A percentile compares a stretch with the other conserved stretches of the same genome.
These are phyloP conservation scores for Grammothele lineata DNA, from an alignment of 768 basidiomycete genomes.

Conservation along the genomic window DNA sequence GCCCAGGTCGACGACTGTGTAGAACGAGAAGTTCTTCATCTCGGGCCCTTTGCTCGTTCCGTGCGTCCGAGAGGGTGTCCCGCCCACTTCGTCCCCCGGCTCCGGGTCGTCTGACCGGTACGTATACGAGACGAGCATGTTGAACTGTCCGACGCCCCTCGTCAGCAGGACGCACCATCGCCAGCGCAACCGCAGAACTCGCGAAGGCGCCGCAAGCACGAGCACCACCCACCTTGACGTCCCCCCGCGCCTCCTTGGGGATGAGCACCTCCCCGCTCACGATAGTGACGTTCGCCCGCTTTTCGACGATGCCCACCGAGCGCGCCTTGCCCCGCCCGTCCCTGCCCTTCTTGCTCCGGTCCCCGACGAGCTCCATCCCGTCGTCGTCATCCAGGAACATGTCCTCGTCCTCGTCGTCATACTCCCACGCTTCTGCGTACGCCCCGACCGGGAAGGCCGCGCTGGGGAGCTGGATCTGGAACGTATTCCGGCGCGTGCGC, in stretches of 20 bases:
- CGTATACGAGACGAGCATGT: slow-evolving; percentile 90
- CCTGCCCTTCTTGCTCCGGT: slow-evolving; percentile 38
- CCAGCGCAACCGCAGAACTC: too few relatives aligned
- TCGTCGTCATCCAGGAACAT: slow-evolving; percentile 59
- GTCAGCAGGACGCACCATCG: background rate
- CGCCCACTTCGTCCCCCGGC: slow-evolving; percentile 45
- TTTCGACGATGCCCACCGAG: slow-evolving; percentile 80
- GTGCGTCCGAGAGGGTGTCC: slow-evolving; percentile 31
- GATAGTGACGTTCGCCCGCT: slow-evolving; percentile 83
- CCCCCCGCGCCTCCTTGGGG: slow-evolving; percentile 71
- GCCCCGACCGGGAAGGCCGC: slow-evolving; percentile 79
- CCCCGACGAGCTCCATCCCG: slow-evolving; percentile 30
- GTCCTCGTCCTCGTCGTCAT: slow-evolving; percentile 82
- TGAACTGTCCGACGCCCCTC: slow-evolving; percentile 65
- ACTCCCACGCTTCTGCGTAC: slow-evolving; percentile 97
- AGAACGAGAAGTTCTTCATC: slow-evolving; percentile 88
- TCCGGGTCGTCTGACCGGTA: slow-evolving; percentile 88
- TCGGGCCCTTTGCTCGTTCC: slow-evolving; percentile 51
- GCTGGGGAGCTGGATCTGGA: slow-evolving; percentile 76
- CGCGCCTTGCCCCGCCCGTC: slow-evolving; percentile 44
- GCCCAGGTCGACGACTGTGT: slow-evolving; percentile 79
- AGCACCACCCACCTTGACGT: slow-evolving; percentile 69
- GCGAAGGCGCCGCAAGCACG: too few relatives aligned
- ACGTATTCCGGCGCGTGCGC: slow-evolving; percentile 66
- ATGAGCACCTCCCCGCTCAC: slow-evolving; percentile 88